phyloP scores from a whole-genome alignment of 768 basidiomycete genomes.

The Leccinum variicolor region DNA sequence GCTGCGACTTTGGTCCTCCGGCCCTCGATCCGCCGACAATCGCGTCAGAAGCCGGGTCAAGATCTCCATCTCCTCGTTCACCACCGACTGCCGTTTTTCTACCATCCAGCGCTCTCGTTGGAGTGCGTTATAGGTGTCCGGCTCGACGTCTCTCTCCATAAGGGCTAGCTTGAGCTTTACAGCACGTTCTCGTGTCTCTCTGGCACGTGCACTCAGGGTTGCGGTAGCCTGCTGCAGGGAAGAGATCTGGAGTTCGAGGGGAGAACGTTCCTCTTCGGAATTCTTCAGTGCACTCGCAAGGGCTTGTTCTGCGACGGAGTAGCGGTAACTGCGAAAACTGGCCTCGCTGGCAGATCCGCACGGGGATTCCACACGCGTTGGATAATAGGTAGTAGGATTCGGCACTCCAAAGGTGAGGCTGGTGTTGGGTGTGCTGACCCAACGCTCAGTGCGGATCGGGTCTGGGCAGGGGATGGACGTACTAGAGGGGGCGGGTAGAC shows the following conservation, averaged over 20 bases:
- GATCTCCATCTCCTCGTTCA: constrained; percentile 35
- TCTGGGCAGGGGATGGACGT: constrained; percentile 12
- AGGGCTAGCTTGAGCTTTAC: constrained; percentile 39
- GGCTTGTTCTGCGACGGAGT: constrained; percentile 42
- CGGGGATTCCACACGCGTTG: constrained; percentile 11
- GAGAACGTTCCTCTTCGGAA: constrained; percentile 33
- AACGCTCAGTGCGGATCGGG: constrained; percentile 15
- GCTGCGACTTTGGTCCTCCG: constrained; percentile 6
- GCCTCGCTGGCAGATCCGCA: constrained; percentile 29
- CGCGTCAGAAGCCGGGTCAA: constrained; percentile 35
- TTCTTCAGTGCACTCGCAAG: constrained; percentile 35
- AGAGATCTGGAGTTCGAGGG: constrained; percentile 46
- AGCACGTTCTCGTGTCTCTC: constrained; percentile 42
- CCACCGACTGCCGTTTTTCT: constrained; percentile 40
- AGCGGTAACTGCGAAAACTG: constrained; percentile 37
- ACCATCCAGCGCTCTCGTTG: constrained; percentile 51
- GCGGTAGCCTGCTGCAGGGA: constrained; percentile 43
- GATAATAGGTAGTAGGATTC: constrained; percentile 10
- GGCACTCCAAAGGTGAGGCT: constrained; percentile 16
- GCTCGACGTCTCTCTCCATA: constrained; percentile 37
- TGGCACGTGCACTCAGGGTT: constrained; percentile 41
- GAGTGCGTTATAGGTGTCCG: constrained; percentile 34
- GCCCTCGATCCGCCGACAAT: constrained; percentile 27
- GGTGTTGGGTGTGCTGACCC: constrained; percentile 21
- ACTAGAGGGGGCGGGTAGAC: constrained; percentile 12